Base-by-base conservation (phyloP, 768 basidiomycete genomes). In the Tylopilus felleus region DNA sequence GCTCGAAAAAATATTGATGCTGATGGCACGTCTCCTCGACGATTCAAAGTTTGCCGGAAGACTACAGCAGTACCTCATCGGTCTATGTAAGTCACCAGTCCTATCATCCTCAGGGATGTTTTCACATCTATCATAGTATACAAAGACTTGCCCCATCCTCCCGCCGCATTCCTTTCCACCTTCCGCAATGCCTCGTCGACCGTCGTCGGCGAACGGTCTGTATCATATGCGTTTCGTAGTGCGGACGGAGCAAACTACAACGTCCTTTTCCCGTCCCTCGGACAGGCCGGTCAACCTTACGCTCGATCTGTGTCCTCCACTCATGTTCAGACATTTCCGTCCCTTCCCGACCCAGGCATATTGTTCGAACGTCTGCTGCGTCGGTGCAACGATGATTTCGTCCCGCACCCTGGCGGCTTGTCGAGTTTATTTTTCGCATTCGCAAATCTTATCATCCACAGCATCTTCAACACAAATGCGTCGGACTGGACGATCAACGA, bases 121-220 rank as follows among this genome's bases (percentile, higher is more conserved):
- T 19, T 36, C 44, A 39, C 43, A 49, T 35, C 21, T 49, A 25
- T 52, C 55, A 47, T 54, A 87, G 86, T 90, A 39, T 90, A 85
- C 75, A 83, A 86, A 56, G 90, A 90, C 67, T 79, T 93, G 33
- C 88, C 88, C 4, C 90, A 90, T 57, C 89, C 89, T 5, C 84
- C 87, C 10, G 70, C 67, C 46, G 74, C 74, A 12, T 88, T 82
- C 64, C 70, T 87, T 36, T 61, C 69, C 10, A 57, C 61, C 7
- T 52, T 59, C 25, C 58, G 44, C 16, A 40, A 56, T 4, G 9
- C 4, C 39, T 41, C 52, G n/a, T 47, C 59, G 1, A 36, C 52
- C 13, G 17, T 27, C 2, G 39, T 0, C 3, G 27, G 42, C 10
- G 23, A 33, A 27, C 65, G 64, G 9, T 39, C 61, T 23, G 60